These are phyloP conservation scores for Saksenaea vasiformis DNA, from an alignment of 371 early-diverging fungal species.

Conservation along the genomic window DNA sequence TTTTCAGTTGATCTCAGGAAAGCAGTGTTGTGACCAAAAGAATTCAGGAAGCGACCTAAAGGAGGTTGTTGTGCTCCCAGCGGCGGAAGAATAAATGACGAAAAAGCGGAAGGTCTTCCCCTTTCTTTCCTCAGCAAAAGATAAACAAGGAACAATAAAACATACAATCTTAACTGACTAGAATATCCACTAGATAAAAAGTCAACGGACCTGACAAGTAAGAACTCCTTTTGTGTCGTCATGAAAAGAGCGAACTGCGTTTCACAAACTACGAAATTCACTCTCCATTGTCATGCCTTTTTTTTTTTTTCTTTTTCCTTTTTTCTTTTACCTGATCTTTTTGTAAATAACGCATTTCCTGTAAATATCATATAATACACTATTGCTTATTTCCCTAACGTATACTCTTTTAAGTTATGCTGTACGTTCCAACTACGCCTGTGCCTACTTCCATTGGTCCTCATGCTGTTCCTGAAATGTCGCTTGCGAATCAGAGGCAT, in stretches of 20 bases:
- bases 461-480: constrained; percentile 4
- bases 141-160: not conserved
- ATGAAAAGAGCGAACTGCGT: not conserved
- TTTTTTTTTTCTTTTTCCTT: not conserved
- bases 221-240: constrained; percentile 5
- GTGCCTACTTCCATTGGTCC: not conserved
- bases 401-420: not conserved
- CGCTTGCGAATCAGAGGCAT: not conserved
- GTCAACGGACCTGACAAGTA: not conserved
- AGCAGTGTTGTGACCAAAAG: too few species aligned
- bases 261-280: constrained; percentile 3
- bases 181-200: not conserved
- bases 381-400: not conserved
- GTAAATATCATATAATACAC: not conserved
- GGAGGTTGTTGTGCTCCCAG: too few species aligned
- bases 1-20: too few species aligned
- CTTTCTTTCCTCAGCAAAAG: too few species aligned
- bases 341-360: not conserved
- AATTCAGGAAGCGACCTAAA: too few species aligned
- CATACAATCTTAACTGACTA: not conserved
- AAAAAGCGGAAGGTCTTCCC: too few species aligned
- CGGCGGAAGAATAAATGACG: too few species aligned
- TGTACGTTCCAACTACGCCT: constrained; percentile 1
- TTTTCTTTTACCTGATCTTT: not conserved
- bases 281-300: constrained; percentile 5